Evolutionary conservation across 192 early-diverging fungal species (phyloP), one percentile per base, ranked within the genome.

Genomic region (Backusella tuberculispora): DNA sequence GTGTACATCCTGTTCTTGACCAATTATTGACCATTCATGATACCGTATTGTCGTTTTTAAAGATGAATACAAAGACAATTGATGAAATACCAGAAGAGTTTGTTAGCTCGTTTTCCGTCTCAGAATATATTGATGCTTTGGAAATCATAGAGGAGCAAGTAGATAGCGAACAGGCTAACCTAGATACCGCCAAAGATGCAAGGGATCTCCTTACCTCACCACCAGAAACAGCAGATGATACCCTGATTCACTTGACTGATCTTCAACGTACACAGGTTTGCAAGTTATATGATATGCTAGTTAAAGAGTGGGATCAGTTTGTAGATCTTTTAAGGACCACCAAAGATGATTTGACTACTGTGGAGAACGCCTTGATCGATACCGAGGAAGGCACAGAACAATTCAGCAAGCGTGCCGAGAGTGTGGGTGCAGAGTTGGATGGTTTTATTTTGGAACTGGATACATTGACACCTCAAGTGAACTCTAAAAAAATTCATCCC

Each of bases 1-100:
- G 80, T 14, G 77, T 82, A 6, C 73, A 82, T 43, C 65, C 76
- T 10, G 15, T 78, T 7, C 53, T 82, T 12, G 80, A 82, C 42
- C 63, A 78, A 43, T 47, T 82, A 2, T 24, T 82, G 15, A 73
- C 73, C 5, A 46, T 75, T 34, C 76, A 78, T 42, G 80, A 82
- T 42, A 69, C 68, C 14, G 29, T 82, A 0, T 41, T 78, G 10
- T 56, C 74, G 1, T 82, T 73, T 47, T 73, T 82, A 14, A 82
- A 78, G 63, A 73, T 71, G 13, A 46, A 75, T 44, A 71, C 63
- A 2, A 34, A 53, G 10, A 73, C 71, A 6, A 69, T 82, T 8
- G 69, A 72, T 34, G 74, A 75, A 12, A 65, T 82, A n/a, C 77
- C 80, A 34, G 70, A 71, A 26, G 47, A 65, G 12, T 78, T 78